phyloP scores from a whole-genome alignment of 129 eudicot genomes.

The Flaveria robusta region DNA sequence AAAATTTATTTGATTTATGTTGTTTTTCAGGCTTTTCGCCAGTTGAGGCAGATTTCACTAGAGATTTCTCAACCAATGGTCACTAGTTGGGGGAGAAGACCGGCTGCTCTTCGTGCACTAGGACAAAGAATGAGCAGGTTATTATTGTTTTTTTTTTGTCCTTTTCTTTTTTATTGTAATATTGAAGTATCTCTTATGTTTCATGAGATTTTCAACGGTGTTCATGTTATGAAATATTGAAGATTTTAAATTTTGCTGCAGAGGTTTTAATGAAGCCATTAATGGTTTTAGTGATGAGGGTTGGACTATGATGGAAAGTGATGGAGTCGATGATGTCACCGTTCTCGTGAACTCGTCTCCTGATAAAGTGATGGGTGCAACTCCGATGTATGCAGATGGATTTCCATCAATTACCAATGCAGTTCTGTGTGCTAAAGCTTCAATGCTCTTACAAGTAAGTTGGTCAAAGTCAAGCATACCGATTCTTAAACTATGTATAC shows the following conservation, averaged over 20 bases:
- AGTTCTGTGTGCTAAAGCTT: constrained; percentile 87
- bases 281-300: constrained; percentile 90
- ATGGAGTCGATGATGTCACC: constrained; percentile 85
- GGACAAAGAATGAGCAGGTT: constrained; percentile 89
- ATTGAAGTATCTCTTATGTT: not conserved
- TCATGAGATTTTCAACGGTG: not conserved
- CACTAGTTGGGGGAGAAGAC: constrained; percentile 88
- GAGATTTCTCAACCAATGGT: constrained; percentile 81
- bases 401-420: constrained; percentile 72
- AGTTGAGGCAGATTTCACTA: constrained; percentile 76
- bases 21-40: constrained; percentile 73
- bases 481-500: not conserved
- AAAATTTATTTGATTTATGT: constrained; percentile 8
- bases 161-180: not conserved
- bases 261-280: constrained; percentile 93
- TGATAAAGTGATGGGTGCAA: constrained; percentile 65
- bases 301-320: constrained; percentile 85
- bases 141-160: not conserved
- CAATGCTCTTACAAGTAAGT: constrained; percentile 91
- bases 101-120: constrained; percentile 86
- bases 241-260: constrained; percentile 23
- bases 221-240: not conserved
- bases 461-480: constrained; percentile 24
- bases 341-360: constrained; percentile 78
- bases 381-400: constrained; percentile 59